These are phyloP conservation scores for Aspergillus versicolor DNA, from an alignment of 2,329 filamentous ascomycete species.

Conservation along the genomic window DNA sequence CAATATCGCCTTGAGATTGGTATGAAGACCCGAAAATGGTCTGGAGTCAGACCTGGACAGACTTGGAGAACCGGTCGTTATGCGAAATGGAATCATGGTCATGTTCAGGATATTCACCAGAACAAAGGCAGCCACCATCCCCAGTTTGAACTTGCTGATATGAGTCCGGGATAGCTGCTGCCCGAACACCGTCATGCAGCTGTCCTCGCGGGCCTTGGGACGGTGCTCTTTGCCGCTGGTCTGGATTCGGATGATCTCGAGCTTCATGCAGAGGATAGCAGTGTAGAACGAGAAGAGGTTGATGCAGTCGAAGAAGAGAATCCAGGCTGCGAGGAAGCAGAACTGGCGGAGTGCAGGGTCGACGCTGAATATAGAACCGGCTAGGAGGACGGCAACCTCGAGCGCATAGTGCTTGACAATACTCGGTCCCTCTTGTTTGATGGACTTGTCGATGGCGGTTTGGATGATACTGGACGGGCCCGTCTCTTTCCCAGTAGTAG, in stretches of 20 bases:
- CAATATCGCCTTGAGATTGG: constrained; percentile 77
- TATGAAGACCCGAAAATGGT: constrained; percentile 66
- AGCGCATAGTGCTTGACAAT: constrained; percentile 93
- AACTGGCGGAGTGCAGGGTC: constrained; percentile 96
- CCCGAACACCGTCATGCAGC: constrained; percentile 64
- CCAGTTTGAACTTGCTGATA: constrained; percentile 93
- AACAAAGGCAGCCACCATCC: constrained; percentile 92
- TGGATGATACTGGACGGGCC: constrained; percentile 70
- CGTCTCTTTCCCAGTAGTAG: constrained; percentile 79
- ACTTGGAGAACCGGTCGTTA: constrained; percentile 68
- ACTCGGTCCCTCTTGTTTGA: constrained; percentile 87
- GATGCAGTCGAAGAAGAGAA: constrained; percentile 91
- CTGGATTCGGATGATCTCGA: constrained; percentile 98
- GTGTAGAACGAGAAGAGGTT: constrained; percentile 98
- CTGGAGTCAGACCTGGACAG: constrained; percentile 56
- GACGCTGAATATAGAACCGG: constrained; percentile 87
- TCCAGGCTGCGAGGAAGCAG: constrained; percentile 97
- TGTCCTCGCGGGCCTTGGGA: neutral
- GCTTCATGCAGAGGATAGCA: constrained; percentile 94
- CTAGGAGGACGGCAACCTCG: constrained; percentile 80
- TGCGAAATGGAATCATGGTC: constrained; percentile 84
- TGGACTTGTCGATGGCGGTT: constrained; percentile 83
- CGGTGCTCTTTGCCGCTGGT: constrained; percentile 49
- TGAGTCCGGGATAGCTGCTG: constrained; percentile 81
- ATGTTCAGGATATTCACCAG: constrained; percentile 88